These are phyloP conservation scores for Mycena citricolor DNA, from an alignment of 1,284 basidiomycete species.

Conservation along the genomic window DNA sequence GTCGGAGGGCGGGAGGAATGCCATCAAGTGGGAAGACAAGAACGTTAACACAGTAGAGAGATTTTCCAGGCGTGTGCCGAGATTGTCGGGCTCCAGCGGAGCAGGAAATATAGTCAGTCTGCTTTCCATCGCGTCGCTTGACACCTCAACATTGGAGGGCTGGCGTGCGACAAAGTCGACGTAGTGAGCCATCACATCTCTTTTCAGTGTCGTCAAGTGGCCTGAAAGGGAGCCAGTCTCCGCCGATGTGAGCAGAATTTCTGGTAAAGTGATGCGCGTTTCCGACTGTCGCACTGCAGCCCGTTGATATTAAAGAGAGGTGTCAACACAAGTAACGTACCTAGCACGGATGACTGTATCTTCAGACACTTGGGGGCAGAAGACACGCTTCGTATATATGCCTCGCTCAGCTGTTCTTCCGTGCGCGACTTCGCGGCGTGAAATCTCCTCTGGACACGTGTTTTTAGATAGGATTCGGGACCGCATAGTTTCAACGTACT, in stretches of 20 bases:
- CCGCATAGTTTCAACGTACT: conserved; percentile 38
- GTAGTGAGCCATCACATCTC: conserved; percentile 61
- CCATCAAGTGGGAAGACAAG: conserved; percentile 52
- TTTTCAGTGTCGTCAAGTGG: conserved; percentile 59
- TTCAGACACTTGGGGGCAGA: conserved; percentile 49
- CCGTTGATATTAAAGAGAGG: conserved; percentile 9
- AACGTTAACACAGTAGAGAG: conserved; percentile 56
- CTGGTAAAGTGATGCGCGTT: conserved; percentile 48
- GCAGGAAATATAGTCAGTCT: conserved; percentile 48
- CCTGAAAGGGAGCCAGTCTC: conserved; percentile 45
- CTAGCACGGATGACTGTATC: conserved; percentile 55
- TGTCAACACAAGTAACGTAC: conserved; percentile 35
- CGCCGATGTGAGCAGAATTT: conserved; percentile 62
- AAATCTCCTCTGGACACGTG: conserved; percentile 46
- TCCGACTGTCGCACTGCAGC: conserved; percentile 56
- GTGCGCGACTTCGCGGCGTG: conserved; percentile 54
- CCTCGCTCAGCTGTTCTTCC: conserved; percentile 72
- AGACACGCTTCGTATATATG: conserved; percentile 57
- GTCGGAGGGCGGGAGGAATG: conserved; percentile 50
- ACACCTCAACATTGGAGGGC: conserved; percentile 43
- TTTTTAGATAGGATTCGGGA: conserved; percentile 11
- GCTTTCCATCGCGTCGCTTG: conserved; percentile 38
- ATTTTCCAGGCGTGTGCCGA: conserved; percentile 47
- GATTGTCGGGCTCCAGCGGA: conserved; percentile 41
- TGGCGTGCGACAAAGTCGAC: conserved; percentile 59